Conservation (phyloP, 202 grass and related monocot species). For the Panicum virgatum region DNA sequence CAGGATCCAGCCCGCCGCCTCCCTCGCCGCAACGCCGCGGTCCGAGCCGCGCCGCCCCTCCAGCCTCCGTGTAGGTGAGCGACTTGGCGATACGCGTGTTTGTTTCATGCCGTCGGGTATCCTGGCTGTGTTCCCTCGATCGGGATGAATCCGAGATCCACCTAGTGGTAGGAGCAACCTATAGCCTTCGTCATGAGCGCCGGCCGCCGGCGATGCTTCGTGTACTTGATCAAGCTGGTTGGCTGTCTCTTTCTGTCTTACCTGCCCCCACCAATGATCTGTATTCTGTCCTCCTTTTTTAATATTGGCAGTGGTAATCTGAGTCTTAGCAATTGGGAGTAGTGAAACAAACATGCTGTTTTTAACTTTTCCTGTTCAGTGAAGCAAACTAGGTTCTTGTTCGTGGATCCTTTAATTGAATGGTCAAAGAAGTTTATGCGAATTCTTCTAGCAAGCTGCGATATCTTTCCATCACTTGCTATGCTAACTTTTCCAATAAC, state of each 20-base stretch:
- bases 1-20: neutral
- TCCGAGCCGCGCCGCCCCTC: conserved; percentile 3
- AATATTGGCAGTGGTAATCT: neutral
- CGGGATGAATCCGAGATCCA: neutral
- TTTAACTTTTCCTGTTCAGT: neutral
- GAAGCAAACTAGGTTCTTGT: neutral
- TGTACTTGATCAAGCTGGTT: conserved; percentile 1
- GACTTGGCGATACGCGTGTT: neutral
- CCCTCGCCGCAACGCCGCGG: neutral
- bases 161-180: neutral
- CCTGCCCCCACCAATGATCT: neutral
- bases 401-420: neutral
- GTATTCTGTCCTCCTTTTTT: neutral
- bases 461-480: neutral
- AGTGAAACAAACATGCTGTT: neutral
- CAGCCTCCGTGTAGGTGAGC: conserved; percentile 19
- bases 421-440: neutral
- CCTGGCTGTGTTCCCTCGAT: neutral
- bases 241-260: neutral
- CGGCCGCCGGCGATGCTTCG: conserved; percentile 19
- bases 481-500: neutral
- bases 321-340: neutral
- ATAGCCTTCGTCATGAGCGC: neutral
- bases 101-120: neutral
- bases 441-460: neutral